A percentile compares a stretch with the other conserved stretches of the same genome.
Evolutionary conservation across 495 filamentous ascomycete genomes (phyloP).

Genomic region (Melanomma pulvis-pyrius): DNA sequence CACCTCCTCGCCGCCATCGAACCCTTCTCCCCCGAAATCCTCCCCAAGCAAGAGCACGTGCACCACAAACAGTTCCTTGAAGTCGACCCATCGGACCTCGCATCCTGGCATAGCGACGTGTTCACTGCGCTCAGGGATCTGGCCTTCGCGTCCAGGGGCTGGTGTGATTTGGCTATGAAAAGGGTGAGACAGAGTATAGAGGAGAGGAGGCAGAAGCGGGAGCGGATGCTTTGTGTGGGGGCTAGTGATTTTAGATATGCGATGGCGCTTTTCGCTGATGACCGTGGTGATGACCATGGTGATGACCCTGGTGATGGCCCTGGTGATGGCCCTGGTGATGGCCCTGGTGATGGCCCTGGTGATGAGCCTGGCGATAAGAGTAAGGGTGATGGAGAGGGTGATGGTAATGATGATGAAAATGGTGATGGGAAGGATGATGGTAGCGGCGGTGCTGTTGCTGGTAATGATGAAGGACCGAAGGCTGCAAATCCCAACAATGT

Average conservation of each 20-base stretch:
- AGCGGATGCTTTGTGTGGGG: neutral
- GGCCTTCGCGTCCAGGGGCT: neutral
- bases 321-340: no score
- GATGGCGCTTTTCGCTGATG: neutral
- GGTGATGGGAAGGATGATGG: neutral
- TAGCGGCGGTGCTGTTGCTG: neutral
- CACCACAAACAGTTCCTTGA: neutral
- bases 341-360: neutral
- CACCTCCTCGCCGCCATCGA: neutral
- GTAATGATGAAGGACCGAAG: no score
- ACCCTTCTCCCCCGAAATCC: neutral
- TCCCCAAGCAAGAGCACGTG: neutral
- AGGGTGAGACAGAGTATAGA: neutral
- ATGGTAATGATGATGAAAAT: neutral
- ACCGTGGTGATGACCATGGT: neutral
- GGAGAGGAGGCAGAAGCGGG: neutral
- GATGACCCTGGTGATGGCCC: neutral
- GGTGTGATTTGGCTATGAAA: neutral
- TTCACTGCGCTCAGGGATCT: neutral
- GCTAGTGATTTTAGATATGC: neutral
- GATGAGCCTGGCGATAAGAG: neutral
- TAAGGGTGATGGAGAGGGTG: neutral
- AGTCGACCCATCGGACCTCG: neutral
- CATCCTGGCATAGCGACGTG: neutral
- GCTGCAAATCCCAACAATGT: no score